Conservation (phyloP, 192 early-diverging fungal species). For the Umbelopsis sp. region DNA sequence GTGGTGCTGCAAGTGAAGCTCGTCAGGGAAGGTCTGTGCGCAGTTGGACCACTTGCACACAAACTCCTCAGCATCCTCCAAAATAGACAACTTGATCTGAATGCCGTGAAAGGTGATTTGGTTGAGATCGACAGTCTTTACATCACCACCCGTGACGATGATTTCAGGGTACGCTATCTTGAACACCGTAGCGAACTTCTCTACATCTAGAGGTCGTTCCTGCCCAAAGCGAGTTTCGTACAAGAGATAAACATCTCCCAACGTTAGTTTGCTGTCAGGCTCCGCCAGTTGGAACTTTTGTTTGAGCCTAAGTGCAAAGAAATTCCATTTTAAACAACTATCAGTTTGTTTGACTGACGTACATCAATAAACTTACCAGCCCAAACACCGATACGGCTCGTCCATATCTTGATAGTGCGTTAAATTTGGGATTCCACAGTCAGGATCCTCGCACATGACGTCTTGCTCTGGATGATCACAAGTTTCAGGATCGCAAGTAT, state of each 20-base stretch:
- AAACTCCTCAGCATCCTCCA: conserved; percentile 35
- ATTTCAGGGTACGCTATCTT: conserved; percentile 41
- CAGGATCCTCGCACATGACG: conserved; percentile 1
- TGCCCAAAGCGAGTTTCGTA: conserved; percentile 52
- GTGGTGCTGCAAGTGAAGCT: conserved; percentile 50
- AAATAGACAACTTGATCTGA: conserved; percentile 33
- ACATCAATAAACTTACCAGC: conserved; percentile 44
- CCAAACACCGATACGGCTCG: conserved; percentile 60
- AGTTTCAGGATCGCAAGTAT: background rate
- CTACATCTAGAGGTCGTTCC: conserved; percentile 36
- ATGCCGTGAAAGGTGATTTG: conserved; percentile 28
- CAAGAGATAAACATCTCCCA: conserved; percentile 50
- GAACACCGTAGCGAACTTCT: conserved; percentile 36
- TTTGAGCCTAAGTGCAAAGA: conserved; percentile 44
- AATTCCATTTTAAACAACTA: too few species aligned
- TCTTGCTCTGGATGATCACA: background rate
- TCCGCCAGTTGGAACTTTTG: conserved; percentile 52
- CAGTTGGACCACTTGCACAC: conserved; percentile 58
- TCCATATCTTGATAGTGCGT: conserved; percentile 45
- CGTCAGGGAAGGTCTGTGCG: conserved; percentile 40
- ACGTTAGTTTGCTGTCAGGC: conserved; percentile 36
- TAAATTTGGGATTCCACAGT: conserved; percentile 32
- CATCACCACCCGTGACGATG: background rate
- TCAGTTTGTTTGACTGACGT: too few species aligned
- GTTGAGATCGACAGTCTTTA: background rate